A percentile compares a stretch with the other conserved stretches of the same genome.
phyloP scores from a whole-genome alignment of 129 eudicot genomes.

The Oenanthe sinensis region DNA sequence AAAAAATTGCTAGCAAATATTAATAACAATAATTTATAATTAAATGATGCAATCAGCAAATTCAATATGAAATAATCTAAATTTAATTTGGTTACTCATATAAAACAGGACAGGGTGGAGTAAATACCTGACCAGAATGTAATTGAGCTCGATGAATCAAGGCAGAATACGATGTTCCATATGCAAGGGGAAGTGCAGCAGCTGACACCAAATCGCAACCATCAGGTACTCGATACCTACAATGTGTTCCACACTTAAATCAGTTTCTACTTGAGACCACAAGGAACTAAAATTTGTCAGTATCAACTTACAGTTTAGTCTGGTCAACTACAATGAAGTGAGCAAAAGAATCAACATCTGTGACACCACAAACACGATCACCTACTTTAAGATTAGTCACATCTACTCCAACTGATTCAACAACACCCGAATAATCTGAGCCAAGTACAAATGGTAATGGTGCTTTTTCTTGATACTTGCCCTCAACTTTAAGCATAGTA shows the following conservation, averaged over 20 bases:
- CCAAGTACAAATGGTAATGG: conserved; percentile 72
- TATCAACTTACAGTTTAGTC: conserved; percentile 46
- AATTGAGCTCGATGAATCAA: conserved; percentile 87
- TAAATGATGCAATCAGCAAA: background rate
- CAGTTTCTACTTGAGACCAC: background rate
- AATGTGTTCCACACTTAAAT: conserved; percentile 6
- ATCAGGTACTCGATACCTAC: conserved; percentile 64
- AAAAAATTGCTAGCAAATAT: too few relatives aligned
- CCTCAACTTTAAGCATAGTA: conserved; percentile 67
- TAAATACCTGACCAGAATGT: conserved; percentile 63
- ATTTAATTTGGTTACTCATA: background rate
- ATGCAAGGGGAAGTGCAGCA: conserved; percentile 88
- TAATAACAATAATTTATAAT: too few relatives aligned
- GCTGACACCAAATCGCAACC: conserved; percentile 86
- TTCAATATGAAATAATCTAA: too few relatives aligned
- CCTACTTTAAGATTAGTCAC: conserved; percentile 70
- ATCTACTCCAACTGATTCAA: conserved; percentile 45
- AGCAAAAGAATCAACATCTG: conserved; percentile 66
- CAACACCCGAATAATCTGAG: conserved; percentile 80
- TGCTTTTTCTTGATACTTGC: conserved; percentile 84
- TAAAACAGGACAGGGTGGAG: background rate
- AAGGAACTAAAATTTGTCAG: background rate
- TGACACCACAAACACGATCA: conserved; percentile 62
- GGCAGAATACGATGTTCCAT: conserved; percentile 84
- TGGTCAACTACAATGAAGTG: conserved; percentile 64